These are phyloP conservation scores for Liquidambar formosana DNA, from an alignment of 164 flowering plant species.

Conservation along the genomic window DNA sequence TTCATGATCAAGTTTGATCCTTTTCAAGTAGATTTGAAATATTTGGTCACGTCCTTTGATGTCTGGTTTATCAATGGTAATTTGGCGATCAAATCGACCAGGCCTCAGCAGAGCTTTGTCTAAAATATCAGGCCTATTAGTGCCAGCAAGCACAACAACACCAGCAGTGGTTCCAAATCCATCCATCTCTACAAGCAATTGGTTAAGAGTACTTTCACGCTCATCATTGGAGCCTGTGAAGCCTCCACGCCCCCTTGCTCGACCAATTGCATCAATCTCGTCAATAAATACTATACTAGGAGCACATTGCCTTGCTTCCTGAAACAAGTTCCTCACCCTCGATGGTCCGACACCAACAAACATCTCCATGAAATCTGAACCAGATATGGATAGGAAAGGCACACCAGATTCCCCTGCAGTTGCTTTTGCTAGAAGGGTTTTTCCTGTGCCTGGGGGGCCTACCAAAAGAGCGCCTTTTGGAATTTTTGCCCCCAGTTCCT, in stretches of 20 bases:
- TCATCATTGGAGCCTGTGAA: slow-evolving; percentile 78
- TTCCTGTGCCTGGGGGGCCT: slow-evolving; percentile 96
- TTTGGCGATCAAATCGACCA: slow-evolving; percentile 92
- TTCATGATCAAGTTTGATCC: slow-evolving; percentile 68
- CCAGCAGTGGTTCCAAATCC: slow-evolving; percentile 91
- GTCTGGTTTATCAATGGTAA: slow-evolving; percentile 83
- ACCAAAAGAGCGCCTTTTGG: slow-evolving; percentile 95
- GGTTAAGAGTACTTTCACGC: slow-evolving; percentile 91
- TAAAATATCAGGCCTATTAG: slow-evolving; percentile 86
- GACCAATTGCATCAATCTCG: slow-evolving; percentile 95
- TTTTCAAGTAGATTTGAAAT: slow-evolving; percentile 67
- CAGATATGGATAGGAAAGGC: slow-evolving; percentile 83
- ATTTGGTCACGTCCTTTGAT: slow-evolving; percentile 83
- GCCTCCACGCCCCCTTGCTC: slow-evolving; percentile 88
- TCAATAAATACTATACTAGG: slow-evolving; percentile 91
- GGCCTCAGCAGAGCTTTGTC: slow-evolving; percentile 88
- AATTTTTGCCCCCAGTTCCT: slow-evolving; percentile 85
- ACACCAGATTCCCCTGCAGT: slow-evolving; percentile 93
- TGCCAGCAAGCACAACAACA: slow-evolving; percentile 91
- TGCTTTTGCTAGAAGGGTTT: slow-evolving; percentile 93
- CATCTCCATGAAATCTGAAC: slow-evolving; percentile 96
- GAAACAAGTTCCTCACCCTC: slow-evolving; percentile 82
- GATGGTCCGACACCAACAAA: slow-evolving; percentile 96
- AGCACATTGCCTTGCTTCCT: slow-evolving; percentile 86
- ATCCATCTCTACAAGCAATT: slow-evolving; percentile 93